Base-by-base conservation (phyloP, 352 stramenopile species). In the Pythium rhizo-oryzae region DNA sequence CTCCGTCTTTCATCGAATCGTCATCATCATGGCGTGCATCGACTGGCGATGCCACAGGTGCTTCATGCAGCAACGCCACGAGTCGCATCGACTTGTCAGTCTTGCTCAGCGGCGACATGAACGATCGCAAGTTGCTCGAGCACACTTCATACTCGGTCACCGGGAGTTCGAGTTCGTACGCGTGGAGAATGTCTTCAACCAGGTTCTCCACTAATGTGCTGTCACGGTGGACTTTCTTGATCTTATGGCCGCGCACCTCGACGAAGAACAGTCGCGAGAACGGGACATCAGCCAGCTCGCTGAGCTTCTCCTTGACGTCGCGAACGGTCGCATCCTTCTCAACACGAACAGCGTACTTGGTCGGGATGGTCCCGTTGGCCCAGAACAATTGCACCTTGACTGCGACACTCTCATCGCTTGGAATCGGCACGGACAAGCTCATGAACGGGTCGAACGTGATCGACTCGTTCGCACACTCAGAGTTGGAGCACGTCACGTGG, bases 391-490 rank as follows among this genome's bases (percentile, higher is more conserved):
- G 83, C 46, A 90, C 76, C 62, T 87, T 75, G 9, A 94, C 61
- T 3, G 65, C 64, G 8, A 85, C 58, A 8, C 61, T 81, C 24
- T 92, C 85, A 33, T 91, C 74, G 37, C 59, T 91, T 18, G 87
- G 87, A n/a, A 98, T 91, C 16, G 92, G 92, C 21, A 98, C 81
- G 0, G 89, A 97, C 6, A 98, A 72, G 63, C 72, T 94, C 86
- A 97, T 93, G 62, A 91, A 98, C 2, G 92, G 89, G 62, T 98
- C 92, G 66, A 97, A 98, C 0, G 84, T 94, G 58, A 96, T 83
- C 21, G 83, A 96, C 55, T 94, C 79, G 57, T 95, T 81, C 0
- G 75, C 69, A 59, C 92, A 98, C 8, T 80, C 69, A 7, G 81
- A 70, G 60, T 94, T 84, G 2, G 79, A 89, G 56, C 92, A 98